Evolutionary conservation across 371 early-diverging fungal species (phyloP), one percentile per base, ranked within the genome.

Genomic region (Syncephalastrum contaminatum): DNA sequence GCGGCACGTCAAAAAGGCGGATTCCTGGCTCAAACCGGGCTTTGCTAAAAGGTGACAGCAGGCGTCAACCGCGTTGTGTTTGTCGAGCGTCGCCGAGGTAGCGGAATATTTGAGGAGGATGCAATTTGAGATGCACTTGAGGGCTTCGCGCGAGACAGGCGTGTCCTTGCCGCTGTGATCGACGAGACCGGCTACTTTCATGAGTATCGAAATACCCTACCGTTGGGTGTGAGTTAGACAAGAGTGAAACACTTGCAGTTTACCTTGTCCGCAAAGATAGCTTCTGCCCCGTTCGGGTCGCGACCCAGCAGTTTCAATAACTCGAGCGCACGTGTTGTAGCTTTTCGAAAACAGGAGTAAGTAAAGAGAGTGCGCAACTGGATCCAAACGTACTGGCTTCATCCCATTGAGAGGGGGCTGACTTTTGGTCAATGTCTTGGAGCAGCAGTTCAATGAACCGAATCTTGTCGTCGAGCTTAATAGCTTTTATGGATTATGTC

Each of bases 81-180:
- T 56, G 39, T 82, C 77, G 48, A 86, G 60, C 30, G 62, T 66
- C 0, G 60, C 58, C 43, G 80, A 78, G 1, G 77, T 72, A 2
- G 60, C 39, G 3, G 71, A 72, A 30, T 30, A 30, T 1, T 77
- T 66, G 15, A 86, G 69, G 4, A 80, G 62, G 13, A 84, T 70
- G 18, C 77, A 72, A 46, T 86, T 86, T 0, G 82, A 78, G 8
- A 86, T 69, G 41, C 84, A 84, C 43, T 82, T 86, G 1, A 84
- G 56, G 1, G 84, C 80, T 60, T 84, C 85, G 41, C 70, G 64
- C 16, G 72, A 56, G 2, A 56, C 54, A 4, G 48, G 16, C 10
- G 69, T 71, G 42, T 77, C 78, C 18, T 43, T 21, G 20, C 44
- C 40, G 12, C 15, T 20, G 7, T 21, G 25, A 18, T 51, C 21